Percentiles rank a stretch among this genome's conserved stretches.
Conservation (phyloP, 352 stramenopile species). For the Sclerospora graminicola region DNA sequence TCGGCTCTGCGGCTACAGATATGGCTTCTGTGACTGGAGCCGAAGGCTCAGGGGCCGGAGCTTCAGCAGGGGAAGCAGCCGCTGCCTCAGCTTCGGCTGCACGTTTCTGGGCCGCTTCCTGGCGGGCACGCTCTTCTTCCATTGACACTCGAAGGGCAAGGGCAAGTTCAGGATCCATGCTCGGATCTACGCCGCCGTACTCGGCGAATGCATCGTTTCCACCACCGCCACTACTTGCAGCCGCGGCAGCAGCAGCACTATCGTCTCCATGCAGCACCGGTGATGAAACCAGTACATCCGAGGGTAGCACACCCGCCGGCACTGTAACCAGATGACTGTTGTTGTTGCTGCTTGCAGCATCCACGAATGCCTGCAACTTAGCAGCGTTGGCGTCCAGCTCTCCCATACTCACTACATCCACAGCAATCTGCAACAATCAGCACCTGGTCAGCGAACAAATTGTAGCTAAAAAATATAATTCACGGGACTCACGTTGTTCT, state of each 20-base stretch:
- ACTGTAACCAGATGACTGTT: constrained; percentile 96
- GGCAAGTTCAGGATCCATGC: constrained; percentile 97
- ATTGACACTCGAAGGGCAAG: constrained; percentile 96
- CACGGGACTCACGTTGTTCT: constrained; percentile 89
- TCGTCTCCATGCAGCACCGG: constrained; percentile 90
- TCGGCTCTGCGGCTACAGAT: constrained; percentile 16
- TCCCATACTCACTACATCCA: constrained; percentile 97
- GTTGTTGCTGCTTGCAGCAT: constrained; percentile 90
- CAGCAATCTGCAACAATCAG: constrained; percentile 72
- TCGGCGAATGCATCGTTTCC: constrained; percentile 82
- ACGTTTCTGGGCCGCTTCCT: constrained; percentile 90
- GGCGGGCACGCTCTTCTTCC: constrained; percentile 95
- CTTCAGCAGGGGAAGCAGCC: constrained; percentile 19
- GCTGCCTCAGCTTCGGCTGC: constrained; percentile 77
- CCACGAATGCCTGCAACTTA: constrained; percentile 87
- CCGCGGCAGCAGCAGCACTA: constrained; percentile 31
- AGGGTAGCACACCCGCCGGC: constrained; percentile 92
- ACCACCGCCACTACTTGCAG: constrained; percentile 16
- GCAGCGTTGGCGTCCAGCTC: constrained; percentile 87
- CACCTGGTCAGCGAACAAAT: not conserved
- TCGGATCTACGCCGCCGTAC: constrained; percentile 95
- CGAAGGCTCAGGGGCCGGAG: constrained; percentile 26
- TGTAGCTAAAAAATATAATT: not conserved
- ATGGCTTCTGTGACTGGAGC: constrained; percentile 31
- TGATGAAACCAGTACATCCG: constrained; percentile 94